These are phyloP conservation scores for Thinopyrum elongatum DNA, from an alignment of 176 grass and related monocot species.

Conservation along the genomic window DNA sequence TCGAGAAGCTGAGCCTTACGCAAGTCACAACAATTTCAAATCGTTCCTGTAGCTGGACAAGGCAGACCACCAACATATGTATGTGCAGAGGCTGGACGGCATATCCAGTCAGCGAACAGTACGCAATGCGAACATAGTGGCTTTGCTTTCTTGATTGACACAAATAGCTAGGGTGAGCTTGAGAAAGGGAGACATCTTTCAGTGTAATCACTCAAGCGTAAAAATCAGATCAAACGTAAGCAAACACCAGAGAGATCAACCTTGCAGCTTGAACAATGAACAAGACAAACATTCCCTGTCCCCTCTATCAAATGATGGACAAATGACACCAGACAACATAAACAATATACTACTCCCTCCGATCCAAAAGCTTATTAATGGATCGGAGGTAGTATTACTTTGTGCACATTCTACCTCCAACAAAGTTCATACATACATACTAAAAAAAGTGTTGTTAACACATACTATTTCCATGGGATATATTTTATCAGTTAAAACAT, in stretches of 20 bases:
- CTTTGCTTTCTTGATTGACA: background rate
- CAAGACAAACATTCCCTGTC: background rate
- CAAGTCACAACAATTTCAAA: background rate
- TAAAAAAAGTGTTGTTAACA: background rate
- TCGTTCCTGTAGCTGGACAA: background rate
- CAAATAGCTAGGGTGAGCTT: background rate
- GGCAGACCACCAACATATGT: no score
- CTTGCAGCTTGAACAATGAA: background rate
- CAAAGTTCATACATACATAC: background rate
- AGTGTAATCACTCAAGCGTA: background rate
- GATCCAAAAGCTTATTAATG: no score
- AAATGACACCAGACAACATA: background rate
- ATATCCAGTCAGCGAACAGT: background rate
- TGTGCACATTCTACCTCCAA: constrained; percentile 1
- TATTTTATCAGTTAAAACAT: constrained; percentile 35
- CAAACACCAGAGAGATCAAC: background rate
- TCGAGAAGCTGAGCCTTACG: background rate
- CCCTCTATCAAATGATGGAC: background rate
- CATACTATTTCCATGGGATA: constrained; percentile 16
- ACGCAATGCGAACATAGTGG: background rate
- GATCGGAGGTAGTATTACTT: background rate
- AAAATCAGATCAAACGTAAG: background rate
- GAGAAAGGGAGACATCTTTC: background rate
- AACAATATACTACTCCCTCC: background rate
- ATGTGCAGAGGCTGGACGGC: no score